These are phyloP conservation scores for Aspergillus sparsus DNA, from an alignment of 495 filamentous ascomycete species.

Conservation along the genomic window DNA sequence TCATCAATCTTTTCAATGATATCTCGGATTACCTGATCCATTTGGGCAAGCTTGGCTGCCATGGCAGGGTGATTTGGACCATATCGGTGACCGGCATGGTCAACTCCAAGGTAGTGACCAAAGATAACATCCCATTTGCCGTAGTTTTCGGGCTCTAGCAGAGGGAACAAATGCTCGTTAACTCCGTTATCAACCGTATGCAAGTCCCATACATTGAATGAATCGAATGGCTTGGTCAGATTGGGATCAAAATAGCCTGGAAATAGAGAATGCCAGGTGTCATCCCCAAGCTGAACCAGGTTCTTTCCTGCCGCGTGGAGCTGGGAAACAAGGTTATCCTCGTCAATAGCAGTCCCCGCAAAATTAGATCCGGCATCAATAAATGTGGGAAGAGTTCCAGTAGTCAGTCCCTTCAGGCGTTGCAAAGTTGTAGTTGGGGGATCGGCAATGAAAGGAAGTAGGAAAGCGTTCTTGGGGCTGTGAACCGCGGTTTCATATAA, in stretches of 20 bases:
- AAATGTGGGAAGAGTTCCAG: constrained; percentile 92
- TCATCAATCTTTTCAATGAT: constrained; percentile 76
- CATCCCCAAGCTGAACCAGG: constrained; percentile 91
- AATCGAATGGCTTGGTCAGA: constrained; percentile 85
- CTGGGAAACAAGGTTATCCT: constrained; percentile 91
- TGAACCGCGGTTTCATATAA: constrained; percentile 77
- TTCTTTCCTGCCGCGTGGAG: constrained; percentile 75
- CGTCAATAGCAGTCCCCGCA: constrained; percentile 93
- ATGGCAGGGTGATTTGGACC: constrained; percentile 92
- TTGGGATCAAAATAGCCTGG: constrained; percentile 87
- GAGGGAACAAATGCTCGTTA: constrained; percentile 85
- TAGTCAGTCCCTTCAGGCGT: constrained; percentile 89
- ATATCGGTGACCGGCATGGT: constrained; percentile 96
- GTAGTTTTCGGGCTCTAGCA: constrained; percentile 63
- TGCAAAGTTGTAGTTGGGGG: constrained; percentile 93
- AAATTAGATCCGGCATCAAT: constrained; percentile 93
- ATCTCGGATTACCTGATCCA: constrained; percentile 76
- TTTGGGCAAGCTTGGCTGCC: constrained; percentile 85
- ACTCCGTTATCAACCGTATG: constrained; percentile 97
- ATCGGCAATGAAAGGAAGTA: constrained; percentile 95
- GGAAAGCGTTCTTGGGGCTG: constrained; percentile 76
- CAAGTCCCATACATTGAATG: constrained; percentile 97
- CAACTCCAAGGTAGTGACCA: constrained; percentile 91
- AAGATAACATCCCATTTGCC: constrained; percentile 88
- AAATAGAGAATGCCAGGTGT: constrained; percentile 93